Base-by-base conservation (phyloP, 2,329 filamentous ascomycete species). In the Conoideocrella luteorostrata region DNA sequence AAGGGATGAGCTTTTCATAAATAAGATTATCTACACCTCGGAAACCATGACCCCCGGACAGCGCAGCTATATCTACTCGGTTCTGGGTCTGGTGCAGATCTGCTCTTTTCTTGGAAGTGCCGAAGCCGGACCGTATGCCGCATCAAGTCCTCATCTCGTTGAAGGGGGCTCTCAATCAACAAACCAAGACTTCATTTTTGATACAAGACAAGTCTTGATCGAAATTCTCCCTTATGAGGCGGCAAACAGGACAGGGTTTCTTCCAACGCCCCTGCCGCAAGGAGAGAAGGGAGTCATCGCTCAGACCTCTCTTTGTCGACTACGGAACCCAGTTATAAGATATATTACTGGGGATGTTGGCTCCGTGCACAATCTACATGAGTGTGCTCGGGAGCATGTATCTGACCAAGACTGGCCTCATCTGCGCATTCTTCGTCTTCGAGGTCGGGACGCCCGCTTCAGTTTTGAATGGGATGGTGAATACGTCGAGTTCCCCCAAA, bases 11-110 rank as follows among this genome's bases (percentile, higher is more conserved):
- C 52, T 71, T 29, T 56, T 49, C 1, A 32, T 72, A 0, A 43
- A 57, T 11, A 72, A 71, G 47, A 53, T 71, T 1, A 57, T 72
- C 3, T 72, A 72, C 44, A 71, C 69, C 0, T 72, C 69, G 0
- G 69, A 73, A 24, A 49, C 57, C 0, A 50, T 73, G 18, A 65
- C 59, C 0, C 5, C 36, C 0, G 40, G 56, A 0, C 67, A 72
- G 28, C 55, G 56, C 18, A 45, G 39, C 0, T 32, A 32, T 13
- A 32, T 32, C 2, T 13, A 32, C 29, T 32, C 29, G n/a, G 4
- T 32, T 15, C 6, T 32, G 7, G 29, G 29, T 11, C 29, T 15
- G 0, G 29, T 11, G 17, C 29, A 53, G 4, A 64, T 71, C 20
- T 64, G 47, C 42, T 71, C 67, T 0, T 10, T 70, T 3, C 32